A percentile compares a stretch with the other conserved stretches of the same genome.
phyloP scores from a whole-genome alignment of 176 grass and related monocot genomes.

The Chloris gayana region DNA sequence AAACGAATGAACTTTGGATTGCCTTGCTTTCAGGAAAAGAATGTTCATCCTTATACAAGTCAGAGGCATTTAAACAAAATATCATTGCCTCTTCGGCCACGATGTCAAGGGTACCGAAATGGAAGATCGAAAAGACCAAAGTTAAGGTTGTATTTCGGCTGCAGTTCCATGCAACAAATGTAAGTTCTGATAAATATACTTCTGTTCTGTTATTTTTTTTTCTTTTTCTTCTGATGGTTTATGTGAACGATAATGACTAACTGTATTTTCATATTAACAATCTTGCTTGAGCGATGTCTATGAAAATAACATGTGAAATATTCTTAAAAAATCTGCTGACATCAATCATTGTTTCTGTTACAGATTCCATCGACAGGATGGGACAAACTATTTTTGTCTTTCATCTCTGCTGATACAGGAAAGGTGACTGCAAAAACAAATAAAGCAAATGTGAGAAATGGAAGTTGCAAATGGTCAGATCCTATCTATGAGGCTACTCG shows the following conservation, averaged over 20 bases:
- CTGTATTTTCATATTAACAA: constrained; percentile 15
- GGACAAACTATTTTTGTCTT: constrained; percentile 97
- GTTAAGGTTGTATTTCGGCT: constrained; percentile 98
- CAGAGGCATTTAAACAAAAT: constrained; percentile 38
- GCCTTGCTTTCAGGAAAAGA: constrained; percentile 41
- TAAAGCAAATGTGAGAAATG: constrained; percentile 93
- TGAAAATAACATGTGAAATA: background rate
- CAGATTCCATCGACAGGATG: constrained; percentile 94
- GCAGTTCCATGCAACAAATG: constrained; percentile 95
- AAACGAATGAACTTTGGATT: constrained; percentile 21
- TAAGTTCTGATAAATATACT: constrained; percentile 51
- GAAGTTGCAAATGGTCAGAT: constrained; percentile 94
- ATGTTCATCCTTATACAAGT: constrained; percentile 31
- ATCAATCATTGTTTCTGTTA: constrained; percentile 43
- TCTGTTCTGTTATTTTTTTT: constrained; percentile 36
- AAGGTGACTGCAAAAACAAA: constrained; percentile 94
- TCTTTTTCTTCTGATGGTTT: constrained; percentile 38
- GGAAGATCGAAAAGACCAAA: constrained; percentile 96
- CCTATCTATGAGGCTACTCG: constrained; percentile 98
- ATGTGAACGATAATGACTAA: background rate
- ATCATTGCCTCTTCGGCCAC: constrained; percentile 31
- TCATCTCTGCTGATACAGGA: constrained; percentile 82
- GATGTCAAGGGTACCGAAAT: constrained; percentile 97
- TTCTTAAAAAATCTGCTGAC: constrained; percentile 2
- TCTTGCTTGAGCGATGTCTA: constrained; percentile 10